These are phyloP conservation scores for Ophiostoma quercus DNA, from an alignment of 2,329 filamentous ascomycete genomes.

Conservation along the genomic window DNA sequence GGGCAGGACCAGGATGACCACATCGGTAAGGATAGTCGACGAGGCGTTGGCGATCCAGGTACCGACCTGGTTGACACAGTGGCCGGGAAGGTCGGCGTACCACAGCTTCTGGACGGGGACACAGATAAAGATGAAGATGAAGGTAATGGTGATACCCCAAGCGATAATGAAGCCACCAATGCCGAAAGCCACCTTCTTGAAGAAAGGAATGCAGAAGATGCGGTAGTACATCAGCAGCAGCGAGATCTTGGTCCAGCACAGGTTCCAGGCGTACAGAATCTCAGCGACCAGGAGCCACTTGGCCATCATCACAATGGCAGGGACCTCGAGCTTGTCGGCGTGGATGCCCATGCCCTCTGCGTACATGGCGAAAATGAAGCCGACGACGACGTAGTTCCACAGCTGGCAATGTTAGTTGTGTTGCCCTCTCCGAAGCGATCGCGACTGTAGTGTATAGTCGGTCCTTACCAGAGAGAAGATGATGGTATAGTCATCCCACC, in stretches of 20 bases:
- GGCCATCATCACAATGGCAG: not conserved
- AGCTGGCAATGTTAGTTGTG: not conserved
- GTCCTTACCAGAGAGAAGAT: constrained; percentile 6
- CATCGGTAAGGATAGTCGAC: constrained; percentile 11
- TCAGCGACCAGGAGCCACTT: constrained; percentile 12
- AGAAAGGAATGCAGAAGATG: constrained; percentile 14
- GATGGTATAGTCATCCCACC: constrained; percentile 10
- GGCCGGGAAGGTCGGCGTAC: not conserved
- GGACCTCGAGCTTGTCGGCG: not conserved
- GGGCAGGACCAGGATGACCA: not conserved
- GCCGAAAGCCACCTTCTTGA: not conserved
- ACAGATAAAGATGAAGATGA: constrained; percentile 15
- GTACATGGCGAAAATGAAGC: constrained; percentile 15
- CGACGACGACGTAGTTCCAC: constrained; percentile 10
- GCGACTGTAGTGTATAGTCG: not conserved
- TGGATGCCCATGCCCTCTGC: constrained; percentile 11
- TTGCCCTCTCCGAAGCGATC: not conserved
- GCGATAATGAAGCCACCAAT: constrained; percentile 1
- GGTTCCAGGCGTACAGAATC: constrained; percentile 9
- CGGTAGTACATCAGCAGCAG: constrained; percentile 16
- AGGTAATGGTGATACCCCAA: constrained; percentile 11
- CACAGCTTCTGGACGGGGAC: constrained; percentile 9
- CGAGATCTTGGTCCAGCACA: constrained; percentile 14
- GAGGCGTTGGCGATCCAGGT: constrained; percentile 13
- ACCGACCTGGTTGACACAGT: constrained; percentile 14